Evolutionary conservation across 208 protist genomes (phyloP), one percentile per base, ranked within the genome.

Genomic region (Crithidia mellificae): DNA sequence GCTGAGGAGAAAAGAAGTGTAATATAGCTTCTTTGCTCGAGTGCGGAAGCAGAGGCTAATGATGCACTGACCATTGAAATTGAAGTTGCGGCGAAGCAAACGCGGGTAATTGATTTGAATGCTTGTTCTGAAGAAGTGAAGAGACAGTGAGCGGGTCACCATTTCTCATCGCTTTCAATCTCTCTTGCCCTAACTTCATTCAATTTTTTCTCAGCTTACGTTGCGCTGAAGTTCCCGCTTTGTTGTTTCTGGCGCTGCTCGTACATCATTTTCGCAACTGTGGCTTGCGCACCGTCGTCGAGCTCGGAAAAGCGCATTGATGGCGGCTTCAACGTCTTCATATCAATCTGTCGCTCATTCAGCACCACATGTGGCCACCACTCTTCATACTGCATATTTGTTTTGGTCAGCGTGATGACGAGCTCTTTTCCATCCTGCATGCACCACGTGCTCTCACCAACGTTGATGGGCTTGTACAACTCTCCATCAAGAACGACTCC

Each of bases 261-360:
- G 75, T 87, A 87, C 91, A 98, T 97, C 94, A 97, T 97, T 52
- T 90, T 87, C 19, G 88, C 84, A 12, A 96, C 83, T n/a, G 76
- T 88, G 2, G 91, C 87, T 57, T 92, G 91, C 30, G 88, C 85
- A 25, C 87, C 85, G 3, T 83, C 89, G 62, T 96, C 91, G 1
- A 96, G 69, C 9, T 93, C 85, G 11, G 78, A 82, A 36, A 96
- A 64, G 29, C 85, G 78, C 29, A 88, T 83, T 20, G 74, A 81
- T 30, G 91, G 91, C 50, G 91, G 91, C 36, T 81, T 85, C 50
- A 96, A 70, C 22, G 84, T 94, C 59, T 92, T 96, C 84, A 96
- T 92, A 63, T 96, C 87, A 61, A 96, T 92, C 72, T 92, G 87
- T 11, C 74, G 72, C 59, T 94, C 88, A 27, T 76, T 69, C 17